These are phyloP conservation scores for Amylocystis lapponica DNA, from an alignment of 768 basidiomycete genomes.

Conservation along the genomic window DNA sequence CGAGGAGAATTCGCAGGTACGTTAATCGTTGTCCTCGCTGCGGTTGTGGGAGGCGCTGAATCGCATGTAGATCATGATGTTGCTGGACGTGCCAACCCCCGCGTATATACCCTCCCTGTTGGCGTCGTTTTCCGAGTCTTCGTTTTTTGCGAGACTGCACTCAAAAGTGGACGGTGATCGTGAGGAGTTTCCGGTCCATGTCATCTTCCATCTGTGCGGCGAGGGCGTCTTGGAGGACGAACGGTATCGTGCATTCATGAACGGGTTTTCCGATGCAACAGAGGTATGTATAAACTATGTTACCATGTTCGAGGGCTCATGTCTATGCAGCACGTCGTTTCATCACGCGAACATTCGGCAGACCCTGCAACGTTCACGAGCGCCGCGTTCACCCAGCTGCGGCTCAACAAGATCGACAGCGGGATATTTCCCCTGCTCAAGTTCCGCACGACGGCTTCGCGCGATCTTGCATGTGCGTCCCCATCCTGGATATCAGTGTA, in stretches of 20 bases:
- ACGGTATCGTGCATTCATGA: constrained; percentile 70
- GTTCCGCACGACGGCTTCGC: constrained; percentile 38
- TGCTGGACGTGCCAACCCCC: constrained; percentile 67
- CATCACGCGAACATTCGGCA: constrained; percentile 53
- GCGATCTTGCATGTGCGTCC: constrained; percentile 27
- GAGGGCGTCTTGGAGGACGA: constrained; percentile 63
- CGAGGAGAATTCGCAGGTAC: constrained; percentile 43
- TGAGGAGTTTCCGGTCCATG: constrained; percentile 41
- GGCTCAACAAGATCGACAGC: constrained; percentile 65
- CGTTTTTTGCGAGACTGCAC: constrained; percentile 44
- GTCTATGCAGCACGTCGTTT: constrained; percentile 60
- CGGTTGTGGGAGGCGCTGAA: neutral
- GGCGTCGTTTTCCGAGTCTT: constrained; percentile 39
- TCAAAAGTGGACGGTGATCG: constrained; percentile 35
- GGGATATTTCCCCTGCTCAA: constrained; percentile 69
- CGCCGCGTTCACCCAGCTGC: constrained; percentile 64
- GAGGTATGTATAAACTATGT: constrained; percentile 42
- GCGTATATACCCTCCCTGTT: constrained; percentile 49
- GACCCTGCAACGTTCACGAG: constrained; percentile 73
- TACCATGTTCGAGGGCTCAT: constrained; percentile 1
- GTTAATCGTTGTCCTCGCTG: too few species aligned
- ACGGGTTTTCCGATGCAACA: constrained; percentile 49
- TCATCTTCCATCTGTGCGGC: constrained; percentile 70
- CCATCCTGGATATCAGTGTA: neutral
- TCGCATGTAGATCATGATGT: constrained; percentile 38